Conservation (phyloP, 495 filamentous ascomycete species). For the Xylaria acuta region DNA sequence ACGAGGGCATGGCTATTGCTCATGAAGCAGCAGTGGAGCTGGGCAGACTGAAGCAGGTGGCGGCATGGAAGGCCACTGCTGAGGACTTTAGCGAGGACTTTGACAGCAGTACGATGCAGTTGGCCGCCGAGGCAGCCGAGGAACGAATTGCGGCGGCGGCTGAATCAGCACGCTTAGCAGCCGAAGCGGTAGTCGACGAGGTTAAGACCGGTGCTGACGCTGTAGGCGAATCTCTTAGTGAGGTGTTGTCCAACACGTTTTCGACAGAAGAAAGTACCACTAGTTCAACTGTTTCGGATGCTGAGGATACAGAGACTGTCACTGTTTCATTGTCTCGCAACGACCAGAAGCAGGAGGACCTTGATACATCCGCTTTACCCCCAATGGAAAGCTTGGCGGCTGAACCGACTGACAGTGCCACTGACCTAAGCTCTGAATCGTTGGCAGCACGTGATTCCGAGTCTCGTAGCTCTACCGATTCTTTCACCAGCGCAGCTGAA, state of each 20-base stretch:
- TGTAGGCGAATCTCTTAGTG: too few species aligned
- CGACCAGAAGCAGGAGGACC: constrained; percentile 5
- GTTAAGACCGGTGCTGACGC: constrained; percentile 20
- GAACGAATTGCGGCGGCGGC: constrained; percentile 37
- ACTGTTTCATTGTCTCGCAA: constrained; percentile 31
- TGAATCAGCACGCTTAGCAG: constrained; percentile 32
- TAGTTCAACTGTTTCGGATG: neutral
- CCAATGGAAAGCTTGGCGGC: constrained; percentile 28
- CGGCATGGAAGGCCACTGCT: constrained; percentile 81
- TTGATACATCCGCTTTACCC: constrained; percentile 29
- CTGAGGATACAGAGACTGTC: constrained; percentile 28
- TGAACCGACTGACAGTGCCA: constrained; percentile 26
- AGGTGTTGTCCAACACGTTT: constrained; percentile 1
- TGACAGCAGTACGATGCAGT: constrained; percentile 51
- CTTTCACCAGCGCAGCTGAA: constrained; percentile 20
- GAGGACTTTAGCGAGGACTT: constrained; percentile 81
- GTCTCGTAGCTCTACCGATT: neutral
- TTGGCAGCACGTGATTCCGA: neutral
- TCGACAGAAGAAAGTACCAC: neutral
- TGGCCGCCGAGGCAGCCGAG: constrained; percentile 49
- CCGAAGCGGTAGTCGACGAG: constrained; percentile 27
- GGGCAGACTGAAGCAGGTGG: constrained; percentile 80
- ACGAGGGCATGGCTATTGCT: constrained; percentile 78
- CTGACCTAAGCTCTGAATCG: constrained; percentile 14
- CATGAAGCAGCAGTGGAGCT: constrained; percentile 84